Conservation (phyloP, 2,329 filamentous ascomycete genomes). For the Cladophialophora carrionii region DNA sequence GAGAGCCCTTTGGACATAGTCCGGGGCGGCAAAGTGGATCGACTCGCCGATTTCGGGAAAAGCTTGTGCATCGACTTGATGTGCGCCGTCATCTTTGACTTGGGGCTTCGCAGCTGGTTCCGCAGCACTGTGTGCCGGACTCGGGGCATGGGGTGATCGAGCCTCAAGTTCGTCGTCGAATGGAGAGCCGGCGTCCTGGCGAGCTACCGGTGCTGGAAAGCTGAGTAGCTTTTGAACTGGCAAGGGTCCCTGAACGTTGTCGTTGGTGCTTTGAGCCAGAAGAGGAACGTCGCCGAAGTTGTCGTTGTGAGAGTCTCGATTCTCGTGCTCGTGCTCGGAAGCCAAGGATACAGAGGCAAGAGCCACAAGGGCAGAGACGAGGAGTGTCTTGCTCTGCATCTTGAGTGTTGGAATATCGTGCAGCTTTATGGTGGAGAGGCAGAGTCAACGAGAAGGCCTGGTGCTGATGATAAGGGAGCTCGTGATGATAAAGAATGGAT, state of each 20-base stretch:
- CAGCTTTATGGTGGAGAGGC: conserved; percentile 2
- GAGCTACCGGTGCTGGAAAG: conserved; percentile 3
- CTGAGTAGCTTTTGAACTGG: conserved; percentile 17
- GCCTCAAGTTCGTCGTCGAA: background rate
- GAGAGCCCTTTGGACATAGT: conserved; percentile 16
- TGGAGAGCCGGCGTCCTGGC: background rate
- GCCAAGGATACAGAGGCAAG: conserved; percentile 7
- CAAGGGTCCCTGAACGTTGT: conserved; percentile 10
- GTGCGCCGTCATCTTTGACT: conserved; percentile 3
- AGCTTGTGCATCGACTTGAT: conserved; percentile 1
- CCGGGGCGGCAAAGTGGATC: conserved; percentile 18
- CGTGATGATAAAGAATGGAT: conserved; percentile 17
- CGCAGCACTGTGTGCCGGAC: background rate
- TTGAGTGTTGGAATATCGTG: conserved; percentile 12
- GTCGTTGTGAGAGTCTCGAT: background rate
- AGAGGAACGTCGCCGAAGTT: conserved; percentile 2
- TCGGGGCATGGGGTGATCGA: background rate
- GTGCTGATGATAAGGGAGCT: background rate
- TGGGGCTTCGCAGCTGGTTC: conserved; percentile 3
- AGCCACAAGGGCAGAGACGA: conserved; percentile 22
- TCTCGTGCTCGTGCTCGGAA: background rate
- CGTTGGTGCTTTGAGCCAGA: background rate
- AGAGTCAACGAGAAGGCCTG: conserved; percentile 6
- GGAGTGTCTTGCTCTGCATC: conserved; percentile 23
- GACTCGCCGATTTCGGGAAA: conserved; percentile 8